Conservation (phyloP, 1,139 yeast genomes). For the Lodderomyces parapsilosis region DNA sequence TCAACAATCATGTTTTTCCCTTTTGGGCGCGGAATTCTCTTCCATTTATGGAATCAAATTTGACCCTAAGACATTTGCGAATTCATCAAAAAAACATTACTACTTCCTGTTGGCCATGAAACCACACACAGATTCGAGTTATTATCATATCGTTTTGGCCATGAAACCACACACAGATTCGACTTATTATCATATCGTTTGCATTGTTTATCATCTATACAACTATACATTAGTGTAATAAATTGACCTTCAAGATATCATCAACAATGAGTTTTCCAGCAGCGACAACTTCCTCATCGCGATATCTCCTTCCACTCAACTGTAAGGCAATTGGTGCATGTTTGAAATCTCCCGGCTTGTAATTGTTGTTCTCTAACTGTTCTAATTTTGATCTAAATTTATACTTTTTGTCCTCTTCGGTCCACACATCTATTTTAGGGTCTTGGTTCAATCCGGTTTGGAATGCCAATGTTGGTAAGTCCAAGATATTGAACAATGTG, state of each 20-base stretch:
- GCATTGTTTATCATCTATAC: background rate
- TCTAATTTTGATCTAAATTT: slow-evolving; percentile 44
- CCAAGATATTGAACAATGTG: slow-evolving; percentile 62
- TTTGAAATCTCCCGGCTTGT: slow-evolving; percentile 31
- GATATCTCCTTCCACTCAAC: slow-evolving; percentile 38
- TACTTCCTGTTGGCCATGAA: no score
- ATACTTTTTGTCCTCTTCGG: slow-evolving; percentile 26
- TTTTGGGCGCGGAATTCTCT: slow-evolving; percentile 1
- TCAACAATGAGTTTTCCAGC: slow-evolving; percentile 37
- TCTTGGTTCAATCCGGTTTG: slow-evolving; percentile 66
- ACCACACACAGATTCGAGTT: no score
- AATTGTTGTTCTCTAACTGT: slow-evolving; percentile 35
- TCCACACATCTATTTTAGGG: slow-evolving; percentile 44
- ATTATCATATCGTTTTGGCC: no score
- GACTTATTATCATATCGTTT: background rate
- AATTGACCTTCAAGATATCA: slow-evolving; percentile 25
- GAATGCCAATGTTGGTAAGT: slow-evolving; percentile 58
- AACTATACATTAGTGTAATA: slow-evolving; percentile 14
- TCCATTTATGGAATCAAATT: background rate
- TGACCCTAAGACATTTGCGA: no score
- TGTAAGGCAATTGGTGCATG: slow-evolving; percentile 48
- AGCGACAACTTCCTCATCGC: slow-evolving; percentile 43
- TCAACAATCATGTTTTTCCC: background rate
- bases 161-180: no score
- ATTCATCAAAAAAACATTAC: no score